phyloP scores from a whole-genome alignment of 805 yeast genomes.

The Saturnispora halmiae region DNA sequence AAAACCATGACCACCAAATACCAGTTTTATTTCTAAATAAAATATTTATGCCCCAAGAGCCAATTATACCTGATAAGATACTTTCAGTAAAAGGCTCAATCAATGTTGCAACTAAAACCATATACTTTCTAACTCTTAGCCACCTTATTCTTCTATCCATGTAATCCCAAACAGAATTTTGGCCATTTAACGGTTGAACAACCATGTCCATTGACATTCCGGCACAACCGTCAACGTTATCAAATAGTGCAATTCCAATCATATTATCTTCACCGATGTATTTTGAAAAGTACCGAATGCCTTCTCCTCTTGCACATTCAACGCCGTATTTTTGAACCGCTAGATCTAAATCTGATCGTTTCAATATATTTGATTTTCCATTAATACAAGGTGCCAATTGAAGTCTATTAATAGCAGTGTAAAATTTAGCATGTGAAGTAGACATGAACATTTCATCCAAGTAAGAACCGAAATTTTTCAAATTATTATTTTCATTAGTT shows the following conservation, averaged over 20 bases:
- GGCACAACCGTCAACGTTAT: constrained; percentile 54
- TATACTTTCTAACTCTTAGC: constrained; percentile 78
- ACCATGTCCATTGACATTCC: constrained; percentile 74
- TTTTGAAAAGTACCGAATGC: constrained; percentile 61
- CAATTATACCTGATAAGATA: constrained; percentile 55
- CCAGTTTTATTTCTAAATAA: constrained; percentile 28
- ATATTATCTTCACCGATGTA: constrained; percentile 90
- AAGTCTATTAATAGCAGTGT: constrained; percentile 64
- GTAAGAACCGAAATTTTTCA: constrained; percentile 45
- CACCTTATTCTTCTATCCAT: constrained; percentile 66
- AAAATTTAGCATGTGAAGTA: constrained; percentile 80
- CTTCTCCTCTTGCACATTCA: constrained; percentile 29
- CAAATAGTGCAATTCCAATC: constrained; percentile 85
- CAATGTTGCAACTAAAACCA: constrained; percentile 78
- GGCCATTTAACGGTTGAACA: constrained; percentile 56
- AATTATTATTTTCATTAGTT: constrained; percentile 7
- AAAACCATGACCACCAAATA: constrained; percentile 28
- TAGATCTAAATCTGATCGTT: constrained; percentile 53
- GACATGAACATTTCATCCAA: constrained; percentile 79
- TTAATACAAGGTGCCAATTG: constrained; percentile 83
- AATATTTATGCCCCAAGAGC: constrained; percentile 48
- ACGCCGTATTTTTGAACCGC: constrained; percentile 39
- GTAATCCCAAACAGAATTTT: constrained; percentile 41
- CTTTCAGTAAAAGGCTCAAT: constrained; percentile 84
- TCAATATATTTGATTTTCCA: constrained; percentile 78